Base-by-base conservation (phyloP, 768 basidiomycete genomes). In the Rickenella mellea region DNA sequence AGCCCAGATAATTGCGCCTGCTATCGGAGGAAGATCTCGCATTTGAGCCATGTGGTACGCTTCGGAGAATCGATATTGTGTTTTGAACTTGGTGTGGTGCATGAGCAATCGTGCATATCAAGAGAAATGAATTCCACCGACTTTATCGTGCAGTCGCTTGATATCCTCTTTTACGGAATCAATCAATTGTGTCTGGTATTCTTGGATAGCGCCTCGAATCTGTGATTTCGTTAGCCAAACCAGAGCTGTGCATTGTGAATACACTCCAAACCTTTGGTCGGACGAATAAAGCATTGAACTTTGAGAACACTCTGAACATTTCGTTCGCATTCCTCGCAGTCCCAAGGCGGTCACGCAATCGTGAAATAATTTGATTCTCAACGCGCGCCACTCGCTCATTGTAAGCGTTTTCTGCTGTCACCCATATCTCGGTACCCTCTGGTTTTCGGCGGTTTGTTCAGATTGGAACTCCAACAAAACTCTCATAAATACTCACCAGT, bases 151-250 rank as follows among this genome's bases (percentile, higher is more conserved):
- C 19, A 98, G 67, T 35, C 78, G 80, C 51, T 94, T 90, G 61
- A 98, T 97, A 56, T 98, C 94, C 54, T 97, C 92, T 58, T 99
- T 99, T 35, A 98, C 94, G 4, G 91, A 94, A 51, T 99, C 96
- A 49, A 99, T 99, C 12, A 99, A 80, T 48, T 96, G 92, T 0
- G 92, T 97, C 61, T 98, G 96, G 54, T 98, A 98, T 60, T 98
- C 96, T 73, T 96, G 91, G 44, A 99, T 98, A 32, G 96, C 96
- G 50, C 96, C 94, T 45, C 91, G 83, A 62, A 94, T 94, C 88
- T 91, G 30, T 12, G 26, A 17, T 27, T 12, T n/a, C 6, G n/a
- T 9, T 17, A 28, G 1, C n/a, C 20, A 11, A 4, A 30, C 3
- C n/a, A 25, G 10, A 24, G 17, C 19, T 6, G 9, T 40, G 4